These are phyloP conservation scores for Tulasnella sp. DNA, from an alignment of 768 basidiomycete genomes.

Conservation along the genomic window DNA sequence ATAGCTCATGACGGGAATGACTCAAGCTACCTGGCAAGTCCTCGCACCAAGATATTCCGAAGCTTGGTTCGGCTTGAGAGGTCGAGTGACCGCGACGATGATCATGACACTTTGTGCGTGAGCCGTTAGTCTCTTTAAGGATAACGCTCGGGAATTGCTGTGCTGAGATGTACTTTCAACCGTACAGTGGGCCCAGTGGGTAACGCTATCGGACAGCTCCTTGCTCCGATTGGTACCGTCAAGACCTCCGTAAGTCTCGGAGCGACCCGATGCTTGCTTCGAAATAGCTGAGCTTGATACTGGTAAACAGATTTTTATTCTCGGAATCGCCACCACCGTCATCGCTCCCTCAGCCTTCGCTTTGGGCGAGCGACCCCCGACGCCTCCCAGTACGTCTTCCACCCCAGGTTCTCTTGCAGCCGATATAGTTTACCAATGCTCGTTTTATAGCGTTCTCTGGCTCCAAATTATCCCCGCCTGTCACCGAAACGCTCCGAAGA, in stretches of 20 bases:
- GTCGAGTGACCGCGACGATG: slow-evolving; percentile 68
- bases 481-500: slow-evolving; percentile 16
- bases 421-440: background rate
- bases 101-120: slow-evolving; percentile 35
- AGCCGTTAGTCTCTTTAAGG: background rate
- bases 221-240: slow-evolving; percentile 49
- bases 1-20: slow-evolving; percentile 49
- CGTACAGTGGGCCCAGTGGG: slow-evolving; percentile 54
- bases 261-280: background rate
- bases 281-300: slow-evolving; percentile 29
- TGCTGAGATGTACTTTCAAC: background rate
- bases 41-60: slow-evolving; percentile 74
- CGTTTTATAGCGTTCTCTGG: slow-evolving; percentile 19
- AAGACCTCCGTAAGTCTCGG: slow-evolving; percentile 43
- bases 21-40: slow-evolving; percentile 66
- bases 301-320: slow-evolving; percentile 23
- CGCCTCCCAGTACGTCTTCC: slow-evolving; percentile 62
- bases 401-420: background rate
- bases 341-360: slow-evolving; percentile 47
- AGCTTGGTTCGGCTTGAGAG: slow-evolving; percentile 66
- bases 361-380: slow-evolving; percentile 51
- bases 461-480: slow-evolving; percentile 16
- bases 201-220: slow-evolving; percentile 59
- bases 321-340: slow-evolving; percentile 62
- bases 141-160: background rate